Evolutionary conservation across 1,284 basidiomycete genomes (phyloP).

Genomic region (Rhodotorula sp.): DNA sequence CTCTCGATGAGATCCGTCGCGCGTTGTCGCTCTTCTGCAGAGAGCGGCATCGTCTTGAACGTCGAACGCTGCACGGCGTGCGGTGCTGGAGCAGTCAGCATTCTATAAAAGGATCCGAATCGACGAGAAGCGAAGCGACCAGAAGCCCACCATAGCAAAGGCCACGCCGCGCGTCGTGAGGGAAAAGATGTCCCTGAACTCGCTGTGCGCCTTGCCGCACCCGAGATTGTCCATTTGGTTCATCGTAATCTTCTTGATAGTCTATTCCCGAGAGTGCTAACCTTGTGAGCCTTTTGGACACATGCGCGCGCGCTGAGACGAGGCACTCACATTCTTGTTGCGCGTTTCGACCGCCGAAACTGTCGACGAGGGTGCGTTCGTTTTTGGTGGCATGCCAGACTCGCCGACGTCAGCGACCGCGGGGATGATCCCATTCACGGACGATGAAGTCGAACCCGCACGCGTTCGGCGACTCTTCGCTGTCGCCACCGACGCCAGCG

Average conservation of each 20-base stretch:
- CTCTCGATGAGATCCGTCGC: conserved; percentile 16
- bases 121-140: no score
- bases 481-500: not conserved
- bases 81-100: not conserved
- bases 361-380: not conserved
- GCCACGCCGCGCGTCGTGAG: conserved; percentile 30
- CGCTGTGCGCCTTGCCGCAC: conserved; percentile 9
- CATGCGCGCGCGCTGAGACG: no score
- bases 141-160: conserved; percentile 28
- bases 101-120: no score
- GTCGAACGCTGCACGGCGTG: conserved; percentile 10
- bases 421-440: no score
- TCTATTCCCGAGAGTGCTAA: not conserved
- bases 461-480: not conserved
- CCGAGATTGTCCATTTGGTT: conserved; percentile 13
- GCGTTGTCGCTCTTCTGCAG: not conserved
- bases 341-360: conserved; percentile 9
- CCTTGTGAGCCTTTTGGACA: no score
- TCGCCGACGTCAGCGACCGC: not conserved
- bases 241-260: conserved; percentile 26
- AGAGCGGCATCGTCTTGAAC: conserved; percentile 8
- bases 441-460: no score
- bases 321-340: conserved; percentile 32
- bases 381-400: not conserved
- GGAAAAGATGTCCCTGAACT: conserved; percentile 33